Percentiles rank a stretch among this genome's conserved stretches.
Conservation (phyloP, 441 rosid genomes). For the Flueggea neowawraea region DNA sequence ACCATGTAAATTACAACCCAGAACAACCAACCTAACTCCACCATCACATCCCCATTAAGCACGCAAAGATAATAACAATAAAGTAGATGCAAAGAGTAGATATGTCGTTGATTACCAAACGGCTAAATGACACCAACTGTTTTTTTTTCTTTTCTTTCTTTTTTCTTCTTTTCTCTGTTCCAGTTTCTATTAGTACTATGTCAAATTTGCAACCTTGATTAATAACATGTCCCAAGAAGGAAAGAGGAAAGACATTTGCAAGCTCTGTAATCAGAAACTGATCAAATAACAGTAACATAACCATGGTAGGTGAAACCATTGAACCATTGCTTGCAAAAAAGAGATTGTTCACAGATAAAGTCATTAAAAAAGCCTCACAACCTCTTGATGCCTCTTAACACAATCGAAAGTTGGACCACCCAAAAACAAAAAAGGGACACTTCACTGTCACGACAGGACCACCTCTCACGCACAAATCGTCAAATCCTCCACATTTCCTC, state of each 20-base stretch:
- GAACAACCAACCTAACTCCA: not conserved
- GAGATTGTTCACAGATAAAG: too few relatives aligned
- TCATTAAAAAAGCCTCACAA: constrained; percentile 4
- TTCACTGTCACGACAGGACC: constrained; percentile 19
- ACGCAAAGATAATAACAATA: too few relatives aligned
- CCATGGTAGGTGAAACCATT: constrained; percentile 4
- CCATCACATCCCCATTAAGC: too few relatives aligned
- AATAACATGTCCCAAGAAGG: not conserved
- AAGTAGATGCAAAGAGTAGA: too few relatives aligned
- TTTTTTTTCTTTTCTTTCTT: not conserved
- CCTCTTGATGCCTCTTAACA: constrained; percentile 6
- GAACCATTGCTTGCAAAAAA: constrained; percentile 1
- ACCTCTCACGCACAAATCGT: constrained; percentile 1
- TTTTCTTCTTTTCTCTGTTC: not conserved
- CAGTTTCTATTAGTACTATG: not conserved
- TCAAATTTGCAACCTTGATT: not conserved
- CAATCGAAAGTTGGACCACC: constrained; percentile 21
- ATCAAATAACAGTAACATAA: constrained; percentile 1
- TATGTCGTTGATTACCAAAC: not conserved
- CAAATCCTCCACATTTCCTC: not conserved
- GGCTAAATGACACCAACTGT: not conserved
- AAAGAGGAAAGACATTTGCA: not conserved
- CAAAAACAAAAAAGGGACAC: constrained; percentile 5
- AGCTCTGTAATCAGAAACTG: not conserved
- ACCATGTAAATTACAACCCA: not conserved